Evolutionary conservation across 129 eudicot genomes (phyloP).

Genomic region (Saussurea involucrata): DNA sequence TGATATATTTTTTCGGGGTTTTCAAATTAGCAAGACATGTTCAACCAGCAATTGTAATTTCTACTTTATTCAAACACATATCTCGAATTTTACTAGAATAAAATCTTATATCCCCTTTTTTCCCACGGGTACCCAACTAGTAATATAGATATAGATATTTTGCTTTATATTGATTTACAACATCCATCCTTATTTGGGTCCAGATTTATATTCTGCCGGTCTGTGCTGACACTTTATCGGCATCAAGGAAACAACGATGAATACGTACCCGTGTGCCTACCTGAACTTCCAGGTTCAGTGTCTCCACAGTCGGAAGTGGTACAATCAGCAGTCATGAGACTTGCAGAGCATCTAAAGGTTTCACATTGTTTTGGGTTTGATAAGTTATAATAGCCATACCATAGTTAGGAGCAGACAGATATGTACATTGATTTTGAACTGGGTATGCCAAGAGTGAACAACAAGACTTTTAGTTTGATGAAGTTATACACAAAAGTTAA

Average conservation of each 20-base stretch:
- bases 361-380: conserved; percentile 52
- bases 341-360: conserved; percentile 74
- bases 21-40: not conserved
- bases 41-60: not conserved
- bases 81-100: not conserved
- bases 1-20: not conserved
- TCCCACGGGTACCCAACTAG: not conserved
- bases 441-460: not conserved
- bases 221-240: conserved; percentile 57
- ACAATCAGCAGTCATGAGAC: conserved; percentile 49
- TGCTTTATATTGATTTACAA: not conserved
- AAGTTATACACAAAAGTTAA: conserved; percentile 20
- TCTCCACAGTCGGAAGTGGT: conserved; percentile 65
- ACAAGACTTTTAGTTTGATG: not conserved
- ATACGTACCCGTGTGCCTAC: conserved; percentile 69
- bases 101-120: not conserved
- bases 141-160: not conserved
- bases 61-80: not conserved
- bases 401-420: not conserved
- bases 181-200: conserved; percentile 22
- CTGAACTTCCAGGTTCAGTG: conserved; percentile 65
- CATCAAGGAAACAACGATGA: conserved; percentile 39
- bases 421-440: not conserved
- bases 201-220: conserved; percentile 93
- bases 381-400: conserved; percentile 5